Conservation (phyloP, 192 early-diverging fungal species). For the Coemansia sp. region DNA sequence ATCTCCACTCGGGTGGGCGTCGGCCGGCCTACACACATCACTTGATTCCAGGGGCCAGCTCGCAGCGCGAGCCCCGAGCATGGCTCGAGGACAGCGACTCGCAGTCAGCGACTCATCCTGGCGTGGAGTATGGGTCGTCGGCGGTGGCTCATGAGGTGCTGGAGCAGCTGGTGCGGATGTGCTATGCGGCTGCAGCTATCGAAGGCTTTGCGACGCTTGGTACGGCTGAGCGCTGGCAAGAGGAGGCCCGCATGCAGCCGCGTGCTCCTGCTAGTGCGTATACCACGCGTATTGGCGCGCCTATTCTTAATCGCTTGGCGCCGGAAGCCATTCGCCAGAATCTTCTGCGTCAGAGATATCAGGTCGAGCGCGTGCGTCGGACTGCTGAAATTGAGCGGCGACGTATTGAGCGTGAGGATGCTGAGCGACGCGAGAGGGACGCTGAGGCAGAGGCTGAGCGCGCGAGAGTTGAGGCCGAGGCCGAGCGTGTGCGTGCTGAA, state of each 20-base stretch:
- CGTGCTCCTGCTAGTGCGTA: constrained; percentile 64
- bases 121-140: constrained; percentile 11
- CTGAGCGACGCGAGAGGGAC: constrained; percentile 58
- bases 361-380: constrained; percentile 45
- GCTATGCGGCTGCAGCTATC: constrained; percentile 53
- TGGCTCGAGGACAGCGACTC: neutral
- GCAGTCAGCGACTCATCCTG: neutral
- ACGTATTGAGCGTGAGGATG: constrained; percentile 55
- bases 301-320: constrained; percentile 69
- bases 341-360: constrained; percentile 44
- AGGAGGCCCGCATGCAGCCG: constrained; percentile 85
- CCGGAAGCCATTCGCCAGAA: constrained; percentile 74
- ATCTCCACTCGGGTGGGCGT: constrained; percentile 35
- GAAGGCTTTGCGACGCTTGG: constrained; percentile 71
- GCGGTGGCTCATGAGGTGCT: constrained; percentile 20
- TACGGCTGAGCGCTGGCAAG: constrained; percentile 81
- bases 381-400: constrained; percentile 39
- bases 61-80: constrained; percentile 7
- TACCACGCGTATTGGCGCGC: constrained; percentile 62
- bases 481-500: constrained; percentile 3
- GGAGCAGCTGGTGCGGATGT: constrained; percentile 41
- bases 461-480: constrained; percentile 6
- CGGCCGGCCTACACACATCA: constrained; percentile 40
- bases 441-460: constrained; percentile 52
- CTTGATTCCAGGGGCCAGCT: constrained; percentile 29